A percentile compares a stretch with the other conserved stretches of the same genome.
Evolutionary conservation across 2,329 filamentous ascomycete genomes (phyloP).

Genomic region (Apiospora arundinis): DNA sequence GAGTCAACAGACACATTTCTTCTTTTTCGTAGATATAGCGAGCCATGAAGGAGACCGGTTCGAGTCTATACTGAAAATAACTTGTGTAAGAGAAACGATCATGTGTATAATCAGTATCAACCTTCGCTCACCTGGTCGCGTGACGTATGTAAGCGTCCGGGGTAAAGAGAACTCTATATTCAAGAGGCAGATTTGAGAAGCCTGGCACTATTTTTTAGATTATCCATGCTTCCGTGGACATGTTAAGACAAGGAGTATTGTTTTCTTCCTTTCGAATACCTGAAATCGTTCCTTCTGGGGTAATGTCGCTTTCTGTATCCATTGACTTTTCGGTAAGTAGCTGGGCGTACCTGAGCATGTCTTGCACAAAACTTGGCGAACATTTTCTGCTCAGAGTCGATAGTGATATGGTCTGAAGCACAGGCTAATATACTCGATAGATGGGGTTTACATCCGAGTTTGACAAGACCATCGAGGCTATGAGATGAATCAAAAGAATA

Average conservation of each 20-base stretch:
- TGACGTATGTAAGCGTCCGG: not conserved
- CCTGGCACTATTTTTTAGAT: not conserved
- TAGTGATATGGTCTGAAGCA: not conserved
- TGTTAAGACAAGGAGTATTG: too few species aligned
- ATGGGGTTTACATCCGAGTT: not conserved
- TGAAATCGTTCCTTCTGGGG: too few species aligned
- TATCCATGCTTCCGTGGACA: too few species aligned
- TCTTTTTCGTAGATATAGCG: not conserved
- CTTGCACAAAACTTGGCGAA: too few species aligned
- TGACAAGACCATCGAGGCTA: not conserved
- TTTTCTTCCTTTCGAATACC: too few species aligned
- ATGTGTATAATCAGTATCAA: not conserved
- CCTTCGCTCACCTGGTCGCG: not conserved
- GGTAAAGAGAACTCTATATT: not conserved
- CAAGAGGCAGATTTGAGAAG: not conserved
- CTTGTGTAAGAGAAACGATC: not conserved
- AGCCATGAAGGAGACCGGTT: not conserved
- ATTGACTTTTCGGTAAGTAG: too few species aligned
- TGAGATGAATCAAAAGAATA: not conserved
- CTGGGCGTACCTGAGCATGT: too few species aligned
- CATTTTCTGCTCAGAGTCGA: too few species aligned
- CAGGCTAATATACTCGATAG: not conserved
- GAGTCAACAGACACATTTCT: not conserved
- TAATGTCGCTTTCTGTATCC: too few species aligned
- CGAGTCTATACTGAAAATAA: not conserved